Conservation (phyloP, 75 land plant species). For the Ceratopteris richardii region DNA sequence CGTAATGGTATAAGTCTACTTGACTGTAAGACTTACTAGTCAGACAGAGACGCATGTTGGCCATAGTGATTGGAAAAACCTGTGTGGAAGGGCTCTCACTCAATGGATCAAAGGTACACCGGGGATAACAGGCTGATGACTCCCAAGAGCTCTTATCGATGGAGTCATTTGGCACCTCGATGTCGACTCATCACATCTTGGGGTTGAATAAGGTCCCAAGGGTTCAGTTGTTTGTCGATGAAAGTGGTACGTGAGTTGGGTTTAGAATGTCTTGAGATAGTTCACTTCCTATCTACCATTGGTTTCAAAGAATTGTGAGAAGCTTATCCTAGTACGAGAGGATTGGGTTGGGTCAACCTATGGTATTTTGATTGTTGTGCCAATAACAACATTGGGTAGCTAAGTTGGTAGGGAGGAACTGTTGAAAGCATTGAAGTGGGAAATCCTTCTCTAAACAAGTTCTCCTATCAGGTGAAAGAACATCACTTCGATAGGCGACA, state of each 20-base stretch:
- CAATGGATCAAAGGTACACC: conserved; percentile 7
- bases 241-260: neutral
- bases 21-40: neutral
- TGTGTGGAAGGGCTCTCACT: conserved; percentile 5
- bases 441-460: too few relatives aligned
- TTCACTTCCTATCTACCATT: too few relatives aligned
- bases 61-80: conserved; percentile 2
- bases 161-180: neutral
- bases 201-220: neutral
- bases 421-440: neutral
- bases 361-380: neutral
- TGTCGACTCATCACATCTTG: neutral
- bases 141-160: neutral
- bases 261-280: neutral
- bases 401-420: conserved; percentile 2
- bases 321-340: neutral
- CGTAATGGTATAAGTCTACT: neutral
- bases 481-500: neutral
- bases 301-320: too few relatives aligned
- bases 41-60: conserved; percentile 3
- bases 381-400: neutral
- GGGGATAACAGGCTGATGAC: conserved; percentile 7
- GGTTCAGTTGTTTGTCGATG: too few relatives aligned
- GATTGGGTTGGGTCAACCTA: conserved; percentile 1
- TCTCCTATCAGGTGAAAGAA: too few relatives aligned